Base-by-base conservation (phyloP, 192 early-diverging fungal species). In the Linnemannia hyalina region DNA sequence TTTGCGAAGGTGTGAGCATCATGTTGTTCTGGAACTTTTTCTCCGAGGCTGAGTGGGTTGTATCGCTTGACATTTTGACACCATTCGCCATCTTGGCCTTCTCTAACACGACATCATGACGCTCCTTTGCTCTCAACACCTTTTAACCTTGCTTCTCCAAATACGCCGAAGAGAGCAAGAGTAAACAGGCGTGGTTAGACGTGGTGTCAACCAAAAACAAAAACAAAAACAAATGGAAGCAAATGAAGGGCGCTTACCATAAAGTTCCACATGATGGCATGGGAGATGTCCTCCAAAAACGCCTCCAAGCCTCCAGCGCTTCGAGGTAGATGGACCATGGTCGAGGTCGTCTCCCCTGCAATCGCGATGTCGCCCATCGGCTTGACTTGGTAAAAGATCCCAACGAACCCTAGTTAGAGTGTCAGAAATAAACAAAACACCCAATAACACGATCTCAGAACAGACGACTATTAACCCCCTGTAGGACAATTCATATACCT, bases 341-440 rank as follows among this genome's bases (percentile, higher is more conserved):
- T n/a, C n/a, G n/a, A n/a, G n/a, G n/a, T n/a, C n/a, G 70, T 73
- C 36, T 63, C 41, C 5, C 81, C 81, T 35, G 81, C 81, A 3
- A 77, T 55, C n/a, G 75, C 81, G 40, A 75, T 82, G 32, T 74
- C 81, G 15, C 71, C 70, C 81, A 82, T 82, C 32, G 75, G 75
- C 3, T 23, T 26, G 13, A 82, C 57, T 42, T 55, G 81, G n/a
- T 82, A 82, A 36, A 82, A 77, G 11, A 70, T 42, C 6, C 75
- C 70, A 26, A 68, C 47, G 63, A 77, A 82, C n/a, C 75, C 81
- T 82, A 70, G 40, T 36, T 38, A 40, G 11, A 69, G 35, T 63
- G 41, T 8, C 9, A 18, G n/a, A 75, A 55, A 70, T 54, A 74
- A 65, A 70, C 22, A 41, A 36, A 52, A 36, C 60, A 54, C 26